phyloP scores from a whole-genome alignment of 768 basidiomycete species.

The Lanmaoa rubissima region DNA sequence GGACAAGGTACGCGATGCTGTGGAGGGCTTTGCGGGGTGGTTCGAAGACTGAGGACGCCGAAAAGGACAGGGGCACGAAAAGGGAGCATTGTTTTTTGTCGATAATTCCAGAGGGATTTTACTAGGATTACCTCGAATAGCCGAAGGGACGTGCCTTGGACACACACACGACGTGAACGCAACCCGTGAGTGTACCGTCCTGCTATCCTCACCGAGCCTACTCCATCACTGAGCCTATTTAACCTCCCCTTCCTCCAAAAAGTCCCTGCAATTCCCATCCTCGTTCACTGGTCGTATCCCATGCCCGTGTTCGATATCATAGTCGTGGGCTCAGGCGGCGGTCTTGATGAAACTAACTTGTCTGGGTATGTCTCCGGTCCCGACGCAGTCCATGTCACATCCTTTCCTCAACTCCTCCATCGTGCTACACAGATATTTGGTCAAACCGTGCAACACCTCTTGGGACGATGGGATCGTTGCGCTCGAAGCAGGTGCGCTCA shows the following conservation, averaged over 20 bases:
- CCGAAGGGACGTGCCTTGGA: constrained; percentile 24
- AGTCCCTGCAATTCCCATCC: not conserved
- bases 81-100: not conserved
- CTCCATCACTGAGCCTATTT: not conserved
- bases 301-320: constrained; percentile 67
- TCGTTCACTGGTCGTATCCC: not conserved
- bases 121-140: constrained; percentile 7
- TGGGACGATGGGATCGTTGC: constrained; percentile 86
- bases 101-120: not conserved
- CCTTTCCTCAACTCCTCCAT: constrained; percentile 12
- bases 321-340: constrained; percentile 84
- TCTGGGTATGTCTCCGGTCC: constrained; percentile 59
- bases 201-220: not conserved
- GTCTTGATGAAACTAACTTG: constrained; percentile 86
- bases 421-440: constrained; percentile 62
- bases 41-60: not conserved
- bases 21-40: not conserved
- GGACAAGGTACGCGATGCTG: constrained; percentile 16
- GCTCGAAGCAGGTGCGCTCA: constrained; percentile 77
- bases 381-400: not conserved
- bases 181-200: not conserved
- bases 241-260: not conserved
- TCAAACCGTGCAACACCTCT: constrained; percentile 61
- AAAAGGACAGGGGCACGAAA: not conserved
- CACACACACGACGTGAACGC: not conserved